These are phyloP conservation scores for Suillus occidentalis DNA, from an alignment of 768 basidiomycete species.

Conservation along the genomic window DNA sequence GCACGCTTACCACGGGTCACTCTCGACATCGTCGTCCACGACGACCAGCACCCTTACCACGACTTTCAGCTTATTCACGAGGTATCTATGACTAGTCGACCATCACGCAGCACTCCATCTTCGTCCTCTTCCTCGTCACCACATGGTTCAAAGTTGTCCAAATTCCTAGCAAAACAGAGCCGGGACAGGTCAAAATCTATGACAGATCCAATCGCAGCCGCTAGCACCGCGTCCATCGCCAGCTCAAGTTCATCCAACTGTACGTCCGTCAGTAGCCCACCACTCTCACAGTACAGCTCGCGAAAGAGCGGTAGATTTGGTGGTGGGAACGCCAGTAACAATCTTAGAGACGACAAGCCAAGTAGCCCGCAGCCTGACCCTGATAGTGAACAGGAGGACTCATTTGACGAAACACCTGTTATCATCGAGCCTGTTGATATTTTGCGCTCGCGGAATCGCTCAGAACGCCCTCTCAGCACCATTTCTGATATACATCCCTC, in stretches of 20 bases:
- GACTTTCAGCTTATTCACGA: conserved; percentile 5
- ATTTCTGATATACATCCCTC: conserved; percentile 43
- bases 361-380: conserved; percentile 15
- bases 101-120: conserved; percentile 42
- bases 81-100: conserved; percentile 45
- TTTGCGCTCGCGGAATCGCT: conserved; percentile 54
- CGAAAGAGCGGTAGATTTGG: conserved; percentile 39
- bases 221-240: conserved; percentile 36
- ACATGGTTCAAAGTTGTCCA: conserved; percentile 58
- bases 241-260: conserved; percentile 43
- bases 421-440: conserved; percentile 63
- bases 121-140: conserved; percentile 42
- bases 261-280: conserved; percentile 31
- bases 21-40: conserved; percentile 15
- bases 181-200: conserved; percentile 63
- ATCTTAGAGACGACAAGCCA: conserved; percentile 22
- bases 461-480: conserved; percentile 54
- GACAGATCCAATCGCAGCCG: conserved; percentile 37
- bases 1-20: conserved; percentile 13
- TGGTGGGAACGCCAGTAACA: conserved; percentile 15
- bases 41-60: conserved; percentile 16
- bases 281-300: conserved; percentile 26
- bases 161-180: conserved; percentile 64
- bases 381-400: conserved; percentile 35
- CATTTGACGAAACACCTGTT: conserved; percentile 55